Evolutionary conservation across 148 eudicot genomes (phyloP), one percentile per base, ranked within the genome.

Genomic region (Nepenthes gracilis): DNA sequence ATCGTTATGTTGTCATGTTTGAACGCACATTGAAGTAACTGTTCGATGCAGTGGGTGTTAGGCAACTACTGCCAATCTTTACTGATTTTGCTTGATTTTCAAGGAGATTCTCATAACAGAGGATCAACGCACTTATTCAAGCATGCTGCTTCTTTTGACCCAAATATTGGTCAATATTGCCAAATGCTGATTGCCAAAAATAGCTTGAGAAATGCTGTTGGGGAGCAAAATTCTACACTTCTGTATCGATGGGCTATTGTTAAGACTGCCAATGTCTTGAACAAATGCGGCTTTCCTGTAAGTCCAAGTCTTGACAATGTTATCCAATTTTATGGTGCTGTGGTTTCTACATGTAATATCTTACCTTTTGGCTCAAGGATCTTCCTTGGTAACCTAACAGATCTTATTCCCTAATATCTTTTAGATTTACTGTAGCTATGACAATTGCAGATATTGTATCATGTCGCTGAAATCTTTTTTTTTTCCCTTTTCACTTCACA

Each of bases 161-260:
- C 99, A 65, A 84, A 77, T 73, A 73, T 89, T 37, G 97, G 99
- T 66, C 90, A 86, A 62, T 94, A 81, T 77, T 86, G 99, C 74
- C 73, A 76, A 72, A 76, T 84, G 78, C 71, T 94, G 77, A 83
- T 85, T 57, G 70, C 79, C 45, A 86, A 86, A 61, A 89, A 79
- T 66, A 70, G 68, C 71, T 66, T 89, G 74, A 94, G 74, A 70
- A 94, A 89, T 89, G 83, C 95, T 72, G 77, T 80, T 60, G 97
- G 99, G 43, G 99, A 94, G 76, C 67, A 48, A 67, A 78, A 80
- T 75, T 74, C 86, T 72, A 74, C 89, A 50, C 65, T 77, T 64
- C 64, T 94, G 60, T 63, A 77, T 71, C 72, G 85, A 70, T 86
- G 92, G 99, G 83, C 92, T 55, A 66, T 74, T 54, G 63, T 78